Conservation (phyloP, 2,329 filamentous ascomycete species). For the Diaporthe australafricana region DNA sequence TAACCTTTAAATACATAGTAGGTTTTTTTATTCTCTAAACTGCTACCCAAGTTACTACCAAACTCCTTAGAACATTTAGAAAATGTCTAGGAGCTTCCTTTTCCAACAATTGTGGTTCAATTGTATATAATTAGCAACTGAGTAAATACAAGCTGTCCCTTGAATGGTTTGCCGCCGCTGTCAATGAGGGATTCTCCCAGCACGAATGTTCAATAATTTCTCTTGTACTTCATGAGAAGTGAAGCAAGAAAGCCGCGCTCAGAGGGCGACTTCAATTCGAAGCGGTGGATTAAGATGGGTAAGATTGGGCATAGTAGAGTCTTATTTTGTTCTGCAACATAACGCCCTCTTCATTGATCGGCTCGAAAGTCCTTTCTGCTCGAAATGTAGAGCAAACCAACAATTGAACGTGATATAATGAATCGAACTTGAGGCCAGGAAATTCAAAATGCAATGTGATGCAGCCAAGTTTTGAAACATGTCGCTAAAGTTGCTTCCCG, state of each 20-base stretch:
- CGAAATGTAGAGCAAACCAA: too few species aligned
- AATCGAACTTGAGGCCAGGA: background rate
- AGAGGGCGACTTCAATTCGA: background rate
- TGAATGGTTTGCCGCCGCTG: background rate
- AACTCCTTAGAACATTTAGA: too few species aligned
- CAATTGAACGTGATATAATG: background rate
- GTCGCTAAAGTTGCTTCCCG: constrained; percentile 22
- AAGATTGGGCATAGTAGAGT: too few species aligned
- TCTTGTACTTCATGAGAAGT: background rate
- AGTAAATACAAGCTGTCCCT: background rate
- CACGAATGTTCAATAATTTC: background rate
- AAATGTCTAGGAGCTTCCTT: too few species aligned
- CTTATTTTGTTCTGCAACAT: background rate
- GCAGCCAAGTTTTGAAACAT: constrained; percentile 19
- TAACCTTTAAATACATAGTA: too few species aligned
- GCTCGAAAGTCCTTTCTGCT: background rate
- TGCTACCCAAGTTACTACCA: too few species aligned
- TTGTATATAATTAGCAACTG: constrained; percentile 3
- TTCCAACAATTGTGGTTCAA: too few species aligned
- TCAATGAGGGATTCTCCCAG: background rate
- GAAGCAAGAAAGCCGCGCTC: background rate
- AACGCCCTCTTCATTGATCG: background rate
- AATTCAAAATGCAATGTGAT: background rate
- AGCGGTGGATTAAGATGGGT: too few species aligned
- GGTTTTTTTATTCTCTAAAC: too few species aligned